These are phyloP conservation scores for Eutrema japonicum DNA, from an alignment of 345 rosid genomes.

Conservation along the genomic window DNA sequence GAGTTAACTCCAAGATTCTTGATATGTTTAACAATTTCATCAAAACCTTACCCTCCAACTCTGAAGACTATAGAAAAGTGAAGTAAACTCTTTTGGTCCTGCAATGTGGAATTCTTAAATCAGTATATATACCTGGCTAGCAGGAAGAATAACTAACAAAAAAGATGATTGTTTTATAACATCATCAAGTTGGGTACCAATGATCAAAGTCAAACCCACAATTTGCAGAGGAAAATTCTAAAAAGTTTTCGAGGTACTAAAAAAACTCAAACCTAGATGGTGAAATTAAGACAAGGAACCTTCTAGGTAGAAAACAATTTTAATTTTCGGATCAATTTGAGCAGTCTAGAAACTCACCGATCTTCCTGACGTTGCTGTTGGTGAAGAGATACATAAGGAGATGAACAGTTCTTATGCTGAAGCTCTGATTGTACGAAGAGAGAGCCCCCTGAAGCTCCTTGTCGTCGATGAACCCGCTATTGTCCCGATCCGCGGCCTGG, in stretches of 20 bases:
- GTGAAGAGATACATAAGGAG: conserved; percentile 91
- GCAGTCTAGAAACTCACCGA: conserved; percentile 54
- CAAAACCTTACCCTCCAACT: conserved; percentile 79
- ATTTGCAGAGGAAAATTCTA: not conserved
- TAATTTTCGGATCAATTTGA: not conserved
- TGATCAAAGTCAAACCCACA: conserved; percentile 29
- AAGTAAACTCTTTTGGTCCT: conserved; percentile 89
- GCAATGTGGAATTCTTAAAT: conserved; percentile 27
- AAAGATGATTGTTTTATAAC: not conserved
- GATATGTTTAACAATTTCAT: not conserved
- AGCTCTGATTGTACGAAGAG: conserved; percentile 75
- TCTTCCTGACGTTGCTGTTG: conserved; percentile 66
- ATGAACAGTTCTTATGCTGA: conserved; percentile 86
- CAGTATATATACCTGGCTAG: conserved; percentile 18
- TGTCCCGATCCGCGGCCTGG: conserved; percentile 81
- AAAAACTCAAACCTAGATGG: conserved; percentile 19
- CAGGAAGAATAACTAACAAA: conserved; percentile 8
- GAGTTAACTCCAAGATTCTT: conserved; percentile 9
- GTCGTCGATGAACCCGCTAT: conserved; percentile 89
- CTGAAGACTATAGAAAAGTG: conserved; percentile 90
- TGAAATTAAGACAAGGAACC: not conserved
- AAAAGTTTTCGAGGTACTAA: not conserved
- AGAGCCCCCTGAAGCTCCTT: conserved; percentile 89
- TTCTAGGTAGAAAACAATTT: not conserved
- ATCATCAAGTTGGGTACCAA: conserved; percentile 8